Conservation (phyloP, 805 yeast genomes). For the Dipodascus albidus region DNA sequence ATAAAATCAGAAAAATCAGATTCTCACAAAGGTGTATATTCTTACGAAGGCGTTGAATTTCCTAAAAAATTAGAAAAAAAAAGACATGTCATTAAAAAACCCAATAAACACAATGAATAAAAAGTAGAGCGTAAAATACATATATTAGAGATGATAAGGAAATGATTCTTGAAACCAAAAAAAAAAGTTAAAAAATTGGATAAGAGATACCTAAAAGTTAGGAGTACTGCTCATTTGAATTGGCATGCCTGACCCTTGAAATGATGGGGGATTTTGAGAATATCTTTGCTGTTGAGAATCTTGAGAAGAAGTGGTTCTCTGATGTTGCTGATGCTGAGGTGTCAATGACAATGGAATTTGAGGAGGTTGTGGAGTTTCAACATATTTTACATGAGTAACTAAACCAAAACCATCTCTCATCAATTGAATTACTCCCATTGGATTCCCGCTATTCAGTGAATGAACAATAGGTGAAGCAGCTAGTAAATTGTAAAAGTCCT, state of each 20-base stretch:
- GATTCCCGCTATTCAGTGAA: constrained; percentile 1
- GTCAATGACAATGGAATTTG: background rate
- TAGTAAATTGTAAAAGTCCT: constrained; percentile 21
- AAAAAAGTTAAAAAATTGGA: background rate
- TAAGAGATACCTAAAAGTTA: background rate
- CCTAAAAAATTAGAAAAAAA: background rate
- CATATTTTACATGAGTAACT: constrained; percentile 19
- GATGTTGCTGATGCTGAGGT: background rate
- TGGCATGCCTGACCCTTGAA: background rate
- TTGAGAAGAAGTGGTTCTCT: background rate
- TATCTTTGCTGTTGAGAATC: background rate
- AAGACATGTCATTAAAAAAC: background rate
- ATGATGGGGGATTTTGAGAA: background rate
- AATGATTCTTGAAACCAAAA: background rate
- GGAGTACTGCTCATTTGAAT: background rate
- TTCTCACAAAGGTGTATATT: too few relatives aligned
- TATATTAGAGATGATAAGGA: background rate
- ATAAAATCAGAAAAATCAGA: too few relatives aligned
- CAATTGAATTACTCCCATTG: constrained; percentile 16
- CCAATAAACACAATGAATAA: background rate
- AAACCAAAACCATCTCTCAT: constrained; percentile 25
- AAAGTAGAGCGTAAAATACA: background rate
- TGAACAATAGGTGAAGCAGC: constrained; percentile 9
- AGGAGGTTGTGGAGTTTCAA: background rate
- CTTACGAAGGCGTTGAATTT: too few relatives aligned